Base-by-base conservation (phyloP, 2,329 filamentous ascomycete species). In the Colletotrichum acutatum region DNA sequence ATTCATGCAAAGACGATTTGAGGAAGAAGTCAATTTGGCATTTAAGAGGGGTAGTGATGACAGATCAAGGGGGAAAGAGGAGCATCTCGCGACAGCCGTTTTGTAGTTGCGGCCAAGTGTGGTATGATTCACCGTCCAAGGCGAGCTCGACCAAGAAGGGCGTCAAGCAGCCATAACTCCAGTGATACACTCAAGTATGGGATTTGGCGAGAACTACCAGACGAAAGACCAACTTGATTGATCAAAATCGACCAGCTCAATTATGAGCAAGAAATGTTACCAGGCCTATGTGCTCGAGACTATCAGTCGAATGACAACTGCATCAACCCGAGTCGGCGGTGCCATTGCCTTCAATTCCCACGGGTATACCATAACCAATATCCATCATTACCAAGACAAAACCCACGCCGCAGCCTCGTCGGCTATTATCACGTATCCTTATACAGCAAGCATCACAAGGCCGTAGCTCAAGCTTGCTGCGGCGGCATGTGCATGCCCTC, bases 401-500 rank as follows among this genome's bases (percentile, higher is more conserved):
- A 49, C 9, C 42, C 19, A 49, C 19, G 19, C 42, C 42, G 42
- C 3, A n/a, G 19, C 19, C 19, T 49, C 7, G 4, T 9, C 42
- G 3, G 19, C 19, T 19, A 7, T 49, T 19, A 11, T n/a, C 42
- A 4, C 42, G 6, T n/a, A 9, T 8, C 42, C 19, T 2, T 19
- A 4, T 4, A n/a, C 16, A n/a, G n/a, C 16, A 6, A 49, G 16
- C 42, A 49, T 54, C 52, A 12, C 9, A 16, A 16, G 16, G 26
- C n/a, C n/a, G 22, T 26, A 16, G 19, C 54, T 69, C 32, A 72
- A 32, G 64, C 71, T 30, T 69, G 72, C 58, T 59, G 67, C n/a
- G 60, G 67, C 24, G 60, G 81, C 82, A 84, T 81, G 19, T 77
- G 72, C 83, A 85, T 85, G 26, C 78, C 80, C 68, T 82, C 78